Conservation (phyloP, 257 asterid genomes). For the Solanum clarkiae region DNA sequence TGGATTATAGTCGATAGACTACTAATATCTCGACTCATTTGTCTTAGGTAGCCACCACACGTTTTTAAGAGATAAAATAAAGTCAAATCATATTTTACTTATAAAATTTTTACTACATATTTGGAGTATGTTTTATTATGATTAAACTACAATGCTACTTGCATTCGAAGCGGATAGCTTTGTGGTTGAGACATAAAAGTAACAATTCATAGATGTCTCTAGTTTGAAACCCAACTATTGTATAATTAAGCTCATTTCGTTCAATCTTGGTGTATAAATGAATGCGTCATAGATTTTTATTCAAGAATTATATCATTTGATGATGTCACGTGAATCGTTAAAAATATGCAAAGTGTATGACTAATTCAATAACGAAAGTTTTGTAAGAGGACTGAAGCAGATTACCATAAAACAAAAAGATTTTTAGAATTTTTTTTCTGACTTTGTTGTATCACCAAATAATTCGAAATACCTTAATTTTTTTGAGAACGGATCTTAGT, state of each 20-base stretch:
- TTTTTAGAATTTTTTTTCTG: rapidly evolving
- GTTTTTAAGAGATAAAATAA: not conserved
- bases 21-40: not conserved
- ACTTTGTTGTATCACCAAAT: not conserved
- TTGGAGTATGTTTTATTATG: not conserved
- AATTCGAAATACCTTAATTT: not conserved
- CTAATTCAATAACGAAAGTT: not conserved
- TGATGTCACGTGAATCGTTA: not conserved
- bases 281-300: not conserved
- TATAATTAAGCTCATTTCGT: not conserved
- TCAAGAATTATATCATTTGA: not conserved
- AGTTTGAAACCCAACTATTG: not conserved
- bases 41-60: not conserved
- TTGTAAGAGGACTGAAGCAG: not conserved
- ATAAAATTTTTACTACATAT: not conserved
- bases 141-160: not conserved
- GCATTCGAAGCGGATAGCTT: not conserved
- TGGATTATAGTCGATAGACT: not conserved
- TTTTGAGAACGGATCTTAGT: too few relatives aligned
- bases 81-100: too few relatives aligned
- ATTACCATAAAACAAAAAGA: rapidly evolving
- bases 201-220: not conserved
- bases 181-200: not conserved
- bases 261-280: not conserved
- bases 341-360: not conserved